Conservation (phyloP, 768 basidiomycete species). For the Agaricus blazei region DNA sequence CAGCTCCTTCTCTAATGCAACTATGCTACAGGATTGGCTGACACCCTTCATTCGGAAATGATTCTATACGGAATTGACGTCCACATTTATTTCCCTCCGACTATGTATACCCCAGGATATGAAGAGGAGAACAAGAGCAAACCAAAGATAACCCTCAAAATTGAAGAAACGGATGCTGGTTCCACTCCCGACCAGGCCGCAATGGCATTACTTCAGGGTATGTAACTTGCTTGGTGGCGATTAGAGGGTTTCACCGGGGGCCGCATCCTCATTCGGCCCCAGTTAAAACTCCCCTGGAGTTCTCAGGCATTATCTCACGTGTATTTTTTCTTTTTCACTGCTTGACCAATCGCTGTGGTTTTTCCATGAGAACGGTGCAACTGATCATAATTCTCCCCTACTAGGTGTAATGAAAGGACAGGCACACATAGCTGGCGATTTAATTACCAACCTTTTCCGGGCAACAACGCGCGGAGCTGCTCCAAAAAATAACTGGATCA, state of each 20-base stretch:
- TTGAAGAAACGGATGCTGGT: conserved; percentile 68
- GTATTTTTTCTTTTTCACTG: not conserved
- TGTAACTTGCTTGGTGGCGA: conserved; percentile 3
- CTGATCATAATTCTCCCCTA: not conserved
- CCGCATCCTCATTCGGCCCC: not conserved
- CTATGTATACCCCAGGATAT: conserved; percentile 75
- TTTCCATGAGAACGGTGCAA: not conserved
- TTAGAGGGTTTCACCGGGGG: not conserved
- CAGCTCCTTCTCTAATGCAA: not conserved
- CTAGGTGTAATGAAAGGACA: conserved; percentile 65
- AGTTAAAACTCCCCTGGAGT: too few species aligned
- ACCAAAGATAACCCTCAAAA: conserved; percentile 66
- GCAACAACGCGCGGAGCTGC: conserved; percentile 60
- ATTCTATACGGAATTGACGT: conserved; percentile 72
- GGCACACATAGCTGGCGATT: conserved; percentile 71
- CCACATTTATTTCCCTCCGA: conserved; percentile 79
- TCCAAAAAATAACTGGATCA: conserved; percentile 52
- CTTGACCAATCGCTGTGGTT: not conserved
- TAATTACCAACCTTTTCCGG: conserved; percentile 64
- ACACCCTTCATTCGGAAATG: conserved; percentile 76
- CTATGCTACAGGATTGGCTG: conserved; percentile 62
- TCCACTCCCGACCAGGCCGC: conserved; percentile 64
- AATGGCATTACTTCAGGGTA: conserved; percentile 52
- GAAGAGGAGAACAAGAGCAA: conserved; percentile 75
- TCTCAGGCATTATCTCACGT: not conserved